Evolutionary conservation across 345 rosid genomes (phyloP).

Genomic region (Hibiscus tridactylites): DNA sequence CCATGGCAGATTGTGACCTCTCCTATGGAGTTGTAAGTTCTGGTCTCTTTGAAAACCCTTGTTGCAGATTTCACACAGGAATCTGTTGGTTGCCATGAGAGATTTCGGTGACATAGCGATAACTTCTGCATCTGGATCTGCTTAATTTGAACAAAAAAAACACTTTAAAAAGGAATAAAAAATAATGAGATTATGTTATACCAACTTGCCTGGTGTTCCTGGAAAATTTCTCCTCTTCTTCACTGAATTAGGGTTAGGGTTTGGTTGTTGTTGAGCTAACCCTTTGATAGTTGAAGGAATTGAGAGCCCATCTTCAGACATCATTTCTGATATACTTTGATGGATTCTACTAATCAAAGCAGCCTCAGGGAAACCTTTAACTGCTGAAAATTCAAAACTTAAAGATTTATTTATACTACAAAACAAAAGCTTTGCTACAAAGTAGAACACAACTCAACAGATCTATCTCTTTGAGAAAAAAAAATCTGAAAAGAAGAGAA

Average conservation of each 20-base stretch:
- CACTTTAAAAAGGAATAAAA: not conserved
- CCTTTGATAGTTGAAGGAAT: constrained; percentile 30
- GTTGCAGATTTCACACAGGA: constrained; percentile 81
- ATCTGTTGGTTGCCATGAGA: constrained; percentile 74
- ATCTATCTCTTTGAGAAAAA: too few relatives aligned
- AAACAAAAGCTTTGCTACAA: constrained; percentile 5
- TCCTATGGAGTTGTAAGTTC: constrained; percentile 74
- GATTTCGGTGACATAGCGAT: constrained; percentile 76
- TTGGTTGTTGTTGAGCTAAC: constrained; percentile 36
- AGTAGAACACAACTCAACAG: not conserved
- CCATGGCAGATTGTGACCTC: constrained; percentile 94
- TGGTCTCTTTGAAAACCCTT: constrained; percentile 90
- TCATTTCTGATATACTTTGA: constrained; percentile 28
- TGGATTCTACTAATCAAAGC: not conserved
- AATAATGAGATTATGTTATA: not conserved
- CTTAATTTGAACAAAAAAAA: not conserved
- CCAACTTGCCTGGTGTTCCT: constrained; percentile 15
- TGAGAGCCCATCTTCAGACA: constrained; percentile 49
- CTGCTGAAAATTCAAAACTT: not conserved
- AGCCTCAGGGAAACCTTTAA: not conserved
- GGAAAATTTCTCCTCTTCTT: constrained; percentile 37
- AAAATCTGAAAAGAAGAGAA: not conserved
- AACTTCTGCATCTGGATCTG: constrained; percentile 88
- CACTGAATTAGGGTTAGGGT: constrained; percentile 27
- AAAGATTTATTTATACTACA: not conserved